Percentiles rank a stretch among this genome's conserved stretches.
These are phyloP conservation scores for Scutellaria minor DNA, from an alignment of 257 asterid species.

Conservation along the genomic window DNA sequence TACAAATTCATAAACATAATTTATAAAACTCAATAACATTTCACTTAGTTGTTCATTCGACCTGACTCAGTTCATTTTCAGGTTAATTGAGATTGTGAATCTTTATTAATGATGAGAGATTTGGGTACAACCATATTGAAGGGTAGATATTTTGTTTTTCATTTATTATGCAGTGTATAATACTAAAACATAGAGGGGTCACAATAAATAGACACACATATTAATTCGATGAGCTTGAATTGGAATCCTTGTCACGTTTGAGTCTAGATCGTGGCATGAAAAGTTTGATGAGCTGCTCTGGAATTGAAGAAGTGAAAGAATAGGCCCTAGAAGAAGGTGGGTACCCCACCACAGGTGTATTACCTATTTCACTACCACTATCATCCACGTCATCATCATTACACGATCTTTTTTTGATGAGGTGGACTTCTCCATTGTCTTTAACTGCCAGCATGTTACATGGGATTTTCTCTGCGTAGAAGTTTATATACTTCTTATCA, in stretches of 20 bases:
- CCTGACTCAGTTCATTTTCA: too few relatives aligned
- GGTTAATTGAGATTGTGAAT: background rate
- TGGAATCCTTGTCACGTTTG: conserved; percentile 21
- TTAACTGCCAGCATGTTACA: conserved; percentile 50
- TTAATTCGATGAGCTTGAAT: background rate
- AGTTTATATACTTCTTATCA: conserved; percentile 45
- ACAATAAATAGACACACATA: too few relatives aligned
- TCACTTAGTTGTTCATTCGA: too few relatives aligned
- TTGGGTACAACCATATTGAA: background rate
- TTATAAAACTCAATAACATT: too few relatives aligned
- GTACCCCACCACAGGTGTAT: background rate
- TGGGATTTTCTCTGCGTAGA: conserved; percentile 45
- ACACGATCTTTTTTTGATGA: conserved; percentile 32
- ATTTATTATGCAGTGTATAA: background rate
- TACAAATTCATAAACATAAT: too few relatives aligned
- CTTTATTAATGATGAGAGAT: background rate
- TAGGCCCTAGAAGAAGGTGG: conserved; percentile 34
- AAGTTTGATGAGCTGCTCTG: conserved; percentile 42
- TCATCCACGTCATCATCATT: conserved; percentile 24
- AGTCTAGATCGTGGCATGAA: conserved; percentile 39
- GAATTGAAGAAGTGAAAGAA: conserved; percentile 30
- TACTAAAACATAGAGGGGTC: too few relatives aligned
- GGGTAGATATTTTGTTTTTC: background rate
- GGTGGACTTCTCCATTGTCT: conserved; percentile 42
- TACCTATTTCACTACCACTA: too few relatives aligned